Percentiles rank a stretch among this genome's conserved stretches.
These are phyloP conservation scores for Psilocybe sp. DNA, from an alignment of 768 basidiomycete species.

Conservation along the genomic window DNA sequence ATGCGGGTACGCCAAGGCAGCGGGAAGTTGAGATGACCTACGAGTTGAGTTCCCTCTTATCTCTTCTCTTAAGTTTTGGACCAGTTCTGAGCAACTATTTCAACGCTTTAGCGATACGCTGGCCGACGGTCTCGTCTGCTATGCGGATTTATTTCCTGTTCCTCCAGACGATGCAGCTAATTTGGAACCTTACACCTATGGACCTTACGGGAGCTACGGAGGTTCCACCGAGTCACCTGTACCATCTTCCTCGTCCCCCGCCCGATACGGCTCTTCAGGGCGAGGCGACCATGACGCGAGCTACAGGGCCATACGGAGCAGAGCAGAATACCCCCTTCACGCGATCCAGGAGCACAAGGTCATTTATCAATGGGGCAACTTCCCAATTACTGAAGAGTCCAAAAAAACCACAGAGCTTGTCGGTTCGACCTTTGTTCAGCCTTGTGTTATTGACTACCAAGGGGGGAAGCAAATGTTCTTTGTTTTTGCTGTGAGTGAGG, in stretches of 20 bases:
- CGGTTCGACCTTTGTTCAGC: constrained; percentile 61
- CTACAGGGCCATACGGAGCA: constrained; percentile 3
- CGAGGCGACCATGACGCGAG: neutral
- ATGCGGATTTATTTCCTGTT: too few species aligned
- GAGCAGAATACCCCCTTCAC: constrained; percentile 8
- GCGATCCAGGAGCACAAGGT: constrained; percentile 24
- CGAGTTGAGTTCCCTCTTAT: constrained; percentile 34
- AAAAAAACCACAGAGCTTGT: constrained; percentile 54
- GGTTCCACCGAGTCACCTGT: too few species aligned
- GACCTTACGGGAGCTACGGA: too few species aligned
- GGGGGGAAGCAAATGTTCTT: constrained; percentile 59
- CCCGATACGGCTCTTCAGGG: too few species aligned
- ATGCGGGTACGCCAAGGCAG: constrained; percentile 39
- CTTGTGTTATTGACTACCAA: constrained; percentile 50
- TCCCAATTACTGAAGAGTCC: constrained; percentile 44
- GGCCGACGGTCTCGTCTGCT: too few species aligned
- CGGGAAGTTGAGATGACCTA: constrained; percentile 45
- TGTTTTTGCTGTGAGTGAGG: constrained; percentile 55
- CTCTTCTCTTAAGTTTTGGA: neutral
- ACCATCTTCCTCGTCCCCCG: too few species aligned
- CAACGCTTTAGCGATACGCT: constrained; percentile 44
- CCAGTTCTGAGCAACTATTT: constrained; percentile 1
- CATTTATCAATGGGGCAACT: constrained; percentile 38
- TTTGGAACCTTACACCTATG: too few species aligned
- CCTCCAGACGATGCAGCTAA: too few species aligned